Conservation (phyloP, 306 rosid species). For the Quercus suber region DNA sequence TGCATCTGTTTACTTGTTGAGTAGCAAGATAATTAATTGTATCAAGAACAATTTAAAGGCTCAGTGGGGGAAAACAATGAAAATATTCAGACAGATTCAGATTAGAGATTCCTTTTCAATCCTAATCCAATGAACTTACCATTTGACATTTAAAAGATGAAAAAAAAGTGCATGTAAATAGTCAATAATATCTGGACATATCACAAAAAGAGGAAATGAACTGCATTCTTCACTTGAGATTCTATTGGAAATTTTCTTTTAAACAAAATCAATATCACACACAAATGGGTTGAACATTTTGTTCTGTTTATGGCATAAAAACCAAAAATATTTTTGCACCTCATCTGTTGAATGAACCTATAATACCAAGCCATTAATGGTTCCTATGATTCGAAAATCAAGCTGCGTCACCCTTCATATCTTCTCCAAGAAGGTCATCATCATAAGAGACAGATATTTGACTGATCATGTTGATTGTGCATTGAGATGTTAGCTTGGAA, state of each 20-base stretch:
- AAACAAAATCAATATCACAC: background rate
- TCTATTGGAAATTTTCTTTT: background rate
- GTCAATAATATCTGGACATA: background rate
- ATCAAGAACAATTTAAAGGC: background rate
- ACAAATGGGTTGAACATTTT: background rate
- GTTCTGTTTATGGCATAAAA: background rate
- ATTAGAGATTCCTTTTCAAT: background rate
- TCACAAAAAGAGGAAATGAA: background rate
- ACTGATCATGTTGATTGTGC: constrained; percentile 37
- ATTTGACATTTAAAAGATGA: background rate
- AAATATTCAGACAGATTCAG: background rate
- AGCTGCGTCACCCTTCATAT: constrained; percentile 27
- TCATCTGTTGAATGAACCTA: background rate
- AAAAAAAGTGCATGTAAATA: background rate
- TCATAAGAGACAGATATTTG: constrained; percentile 69
- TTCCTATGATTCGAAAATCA: constrained; percentile 17
- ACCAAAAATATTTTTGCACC: background rate
- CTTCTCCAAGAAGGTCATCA: constrained; percentile 60
- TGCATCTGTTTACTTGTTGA: background rate
- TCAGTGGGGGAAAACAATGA: background rate
- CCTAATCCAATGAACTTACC: background rate
- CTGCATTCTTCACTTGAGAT: background rate
- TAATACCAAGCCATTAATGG: background rate
- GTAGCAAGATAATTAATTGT: background rate
- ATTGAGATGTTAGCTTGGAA: background rate